Conservation (phyloP, 192 early-diverging fungal genomes). For the Rhizophagus prolifer region DNA sequence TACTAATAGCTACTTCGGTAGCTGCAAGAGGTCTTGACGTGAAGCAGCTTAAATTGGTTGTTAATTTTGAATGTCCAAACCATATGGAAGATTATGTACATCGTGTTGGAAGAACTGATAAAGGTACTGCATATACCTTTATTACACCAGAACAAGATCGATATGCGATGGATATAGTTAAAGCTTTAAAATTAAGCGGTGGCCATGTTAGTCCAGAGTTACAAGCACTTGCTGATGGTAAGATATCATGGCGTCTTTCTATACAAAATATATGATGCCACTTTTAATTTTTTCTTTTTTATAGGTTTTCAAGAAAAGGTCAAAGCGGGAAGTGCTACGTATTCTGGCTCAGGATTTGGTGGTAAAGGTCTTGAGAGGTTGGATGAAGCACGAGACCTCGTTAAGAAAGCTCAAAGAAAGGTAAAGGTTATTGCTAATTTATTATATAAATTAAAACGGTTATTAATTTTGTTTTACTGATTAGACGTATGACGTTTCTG, state of each 20-base stretch:
- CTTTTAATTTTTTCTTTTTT: neutral
- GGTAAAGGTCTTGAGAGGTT: conserved; percentile 95
- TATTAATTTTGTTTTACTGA: neutral
- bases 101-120: conserved; percentile 96
- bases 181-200: conserved; percentile 80
- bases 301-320: conserved; percentile 72
- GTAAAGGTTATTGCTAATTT: conserved; percentile 30
- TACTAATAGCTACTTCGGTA: conserved; percentile 95
- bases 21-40: conserved; percentile 96
- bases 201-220: conserved; percentile 75
- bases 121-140: conserved; percentile 95
- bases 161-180: conserved; percentile 88
- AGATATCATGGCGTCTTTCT: conserved; percentile 30
- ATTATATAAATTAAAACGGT: neutral
- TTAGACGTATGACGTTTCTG: conserved; percentile 66
- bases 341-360: conserved; percentile 82
- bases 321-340: conserved; percentile 70
- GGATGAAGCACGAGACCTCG: conserved; percentile 86
- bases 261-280: conserved; percentile 23
- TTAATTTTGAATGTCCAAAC: conserved; percentile 97
- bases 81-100: conserved; percentile 99
- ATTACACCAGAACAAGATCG: conserved; percentile 92
- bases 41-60: conserved; percentile 86
- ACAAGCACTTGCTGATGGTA: conserved; percentile 70
- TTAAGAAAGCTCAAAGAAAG: conserved; percentile 91